phyloP scores from a whole-genome alignment of 495 filamentous ascomycete species.

The Sphaerosporella brunnea region DNA sequence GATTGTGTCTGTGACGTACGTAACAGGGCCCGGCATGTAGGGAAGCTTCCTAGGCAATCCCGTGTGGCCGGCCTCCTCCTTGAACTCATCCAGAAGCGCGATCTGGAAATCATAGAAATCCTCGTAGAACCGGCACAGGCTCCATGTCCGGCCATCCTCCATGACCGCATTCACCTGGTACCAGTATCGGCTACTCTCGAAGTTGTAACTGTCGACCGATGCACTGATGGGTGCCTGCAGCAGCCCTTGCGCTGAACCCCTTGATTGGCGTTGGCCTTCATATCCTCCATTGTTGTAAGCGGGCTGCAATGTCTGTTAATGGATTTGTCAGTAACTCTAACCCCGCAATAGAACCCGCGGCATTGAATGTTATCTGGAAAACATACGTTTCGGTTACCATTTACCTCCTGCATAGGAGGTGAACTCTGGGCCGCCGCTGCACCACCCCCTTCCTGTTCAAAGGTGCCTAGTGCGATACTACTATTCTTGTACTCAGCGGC shows the following conservation, averaged over 20 bases:
- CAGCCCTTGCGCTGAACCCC: constrained; percentile 1
- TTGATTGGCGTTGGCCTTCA: constrained; percentile 7
- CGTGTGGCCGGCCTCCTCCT: constrained; percentile 75
- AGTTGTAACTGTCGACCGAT: constrained; percentile 82
- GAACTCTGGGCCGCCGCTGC: constrained; percentile 16
- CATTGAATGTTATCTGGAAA: too few species aligned
- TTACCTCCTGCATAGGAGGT: constrained; percentile 9
- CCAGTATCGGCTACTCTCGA: constrained; percentile 96
- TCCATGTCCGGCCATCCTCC: constrained; percentile 84
- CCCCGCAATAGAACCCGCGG: not conserved
- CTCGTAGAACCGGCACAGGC: constrained; percentile 82
- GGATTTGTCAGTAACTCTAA: constrained; percentile 10
- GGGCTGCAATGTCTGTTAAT: constrained; percentile 15
- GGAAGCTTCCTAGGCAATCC: constrained; percentile 64
- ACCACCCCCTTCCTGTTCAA: constrained; percentile 39
- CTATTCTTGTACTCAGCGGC: constrained; percentile 98
- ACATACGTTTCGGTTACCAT: constrained; percentile 23
- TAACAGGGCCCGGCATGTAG: constrained; percentile 98
- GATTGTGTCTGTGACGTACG: constrained; percentile 92
- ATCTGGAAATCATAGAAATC: constrained; percentile 99
- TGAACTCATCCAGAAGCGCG: constrained; percentile 79
- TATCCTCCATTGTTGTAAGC: constrained; percentile 7
- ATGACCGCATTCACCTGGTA: constrained; percentile 86
- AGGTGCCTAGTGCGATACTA: constrained; percentile 85
- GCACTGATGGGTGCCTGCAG: constrained; percentile 47